Evolutionary conservation across 306 rosid species (phyloP), one percentile per base, ranked within the genome.

Genomic region (Sphenostylis stenocarpa): DNA sequence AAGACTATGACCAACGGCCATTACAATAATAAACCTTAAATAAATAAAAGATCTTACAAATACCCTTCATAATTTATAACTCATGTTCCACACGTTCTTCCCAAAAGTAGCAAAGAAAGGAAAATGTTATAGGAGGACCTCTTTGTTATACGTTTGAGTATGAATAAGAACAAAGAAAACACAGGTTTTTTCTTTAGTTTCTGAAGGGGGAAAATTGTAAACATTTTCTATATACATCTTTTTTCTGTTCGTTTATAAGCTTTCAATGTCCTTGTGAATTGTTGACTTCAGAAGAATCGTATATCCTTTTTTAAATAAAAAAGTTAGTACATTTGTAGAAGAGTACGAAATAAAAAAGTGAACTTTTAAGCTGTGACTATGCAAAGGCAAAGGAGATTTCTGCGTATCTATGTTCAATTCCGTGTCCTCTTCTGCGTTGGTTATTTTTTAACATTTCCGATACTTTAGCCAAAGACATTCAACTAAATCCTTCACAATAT

Each of bases 1-100:
- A 91, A 91, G 85, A 84, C 84, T 33, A 83, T 79, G 82, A 48
- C 77, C 63, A 70, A 86, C 71, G 91, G 77, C 2, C 72, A 75
- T 58, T 51, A 56, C 31, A 69, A 78, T 57, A 53, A 34, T 39
- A 44, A 49, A 38, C 78, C 67, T 61, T 84, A 49, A 43, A 39
- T 84, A 49, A 43, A 39, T 20, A 33, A 70, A 28, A 6, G 12
- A 4, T 4, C 20, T 11, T 31, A 16, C 20, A n/a, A 14, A 15
- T 51, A 51, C 64, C 31, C 56, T 77, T 77, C 61, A 3, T 51
- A 38, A 24, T 15, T 45, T 36, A 45, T 24, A 23, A 44, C 31
- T 80, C 26, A 16, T 31, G 73, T 66, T 38, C 28, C 16, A n/a
- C 17, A 34, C 0, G 41, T 9, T 23, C 60, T 53, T 12, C 60